Evolutionary conservation across 2,329 filamentous ascomycete species (phyloP), one percentile per base, ranked within the genome.

Genomic region (Zalaria obscura): DNA sequence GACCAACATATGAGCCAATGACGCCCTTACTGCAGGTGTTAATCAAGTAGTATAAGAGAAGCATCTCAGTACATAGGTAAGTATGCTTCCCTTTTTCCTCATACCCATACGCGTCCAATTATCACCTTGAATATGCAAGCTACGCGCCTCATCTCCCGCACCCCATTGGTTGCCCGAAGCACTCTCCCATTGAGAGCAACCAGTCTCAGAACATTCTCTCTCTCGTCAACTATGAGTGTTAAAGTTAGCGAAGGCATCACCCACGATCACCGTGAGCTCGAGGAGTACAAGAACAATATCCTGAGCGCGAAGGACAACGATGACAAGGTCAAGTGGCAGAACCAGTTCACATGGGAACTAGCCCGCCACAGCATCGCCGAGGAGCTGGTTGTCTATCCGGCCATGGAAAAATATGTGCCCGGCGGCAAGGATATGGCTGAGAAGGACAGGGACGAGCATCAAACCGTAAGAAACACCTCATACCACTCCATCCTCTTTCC

Each of bases 261-360:
- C 37, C 45, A 55, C 27, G 66, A 68, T 46, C 65, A 69, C 40
- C 54, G 53, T 9, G 54, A 64, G 36, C 48, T 69, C 11, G 55
- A 63, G 41, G 45, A 55, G 2, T 65, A 61, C 47, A 69, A 69
- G 50, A 53, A 65, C 25, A 61, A 62, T n/a, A 60, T 71, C 31
- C 44, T 66, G 43, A 57, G 60, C 29, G 55, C 62, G 3, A 51
- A 48, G 7, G 60, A 69, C 38, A 47, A 49, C 25, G 67, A 70
- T 33, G 57, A 65, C 18, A 59, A 64, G 40, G 56, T 54, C 4
- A 60, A 64, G 8, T 70, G 58, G 43, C 64, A 67, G 42, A 72
- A 73, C 43, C 63, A 69, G 42, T 70, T 73, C 46, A 65, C 62
- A 8, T 72, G 69, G 69, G 67, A 71, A 47, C 57, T 73, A 1